These are phyloP conservation scores for Poronia punctata DNA, from an alignment of 495 filamentous ascomycete genomes.

Conservation along the genomic window DNA sequence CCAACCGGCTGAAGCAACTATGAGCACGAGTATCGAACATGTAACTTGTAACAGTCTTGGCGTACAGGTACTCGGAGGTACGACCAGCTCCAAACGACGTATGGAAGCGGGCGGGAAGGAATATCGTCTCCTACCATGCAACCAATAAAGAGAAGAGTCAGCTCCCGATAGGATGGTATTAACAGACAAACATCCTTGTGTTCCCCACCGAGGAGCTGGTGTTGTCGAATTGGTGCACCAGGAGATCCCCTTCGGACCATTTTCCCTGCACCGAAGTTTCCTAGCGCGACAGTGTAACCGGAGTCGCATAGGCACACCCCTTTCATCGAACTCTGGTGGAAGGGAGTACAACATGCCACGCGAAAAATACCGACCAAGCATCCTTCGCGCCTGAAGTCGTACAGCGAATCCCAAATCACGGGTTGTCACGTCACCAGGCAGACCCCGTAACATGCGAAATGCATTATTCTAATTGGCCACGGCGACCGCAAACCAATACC, in stretches of 20 bases:
- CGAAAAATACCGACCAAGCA: too few species aligned
- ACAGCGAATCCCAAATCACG: too few species aligned
- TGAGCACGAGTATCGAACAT: not conserved
- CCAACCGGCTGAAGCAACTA: not conserved
- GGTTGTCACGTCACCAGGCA: too few species aligned
- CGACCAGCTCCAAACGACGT: not conserved
- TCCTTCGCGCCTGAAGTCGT: too few species aligned
- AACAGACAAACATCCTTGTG: not conserved
- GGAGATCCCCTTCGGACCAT: conserved; percentile 1
- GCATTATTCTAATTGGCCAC: too few species aligned
- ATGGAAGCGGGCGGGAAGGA: not conserved
- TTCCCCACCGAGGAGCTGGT: not conserved
- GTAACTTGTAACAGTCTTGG: not conserved
- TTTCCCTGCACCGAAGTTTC: conserved; percentile 1
- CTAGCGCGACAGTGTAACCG: not conserved
- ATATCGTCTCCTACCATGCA: conserved; percentile 1
- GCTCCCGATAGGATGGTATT: conserved; percentile 1
- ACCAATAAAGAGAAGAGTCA: conserved; percentile 3
- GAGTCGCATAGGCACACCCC: conserved; percentile 3
- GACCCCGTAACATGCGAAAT: too few species aligned
- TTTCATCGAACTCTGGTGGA: not conserved
- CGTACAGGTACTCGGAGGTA: conserved; percentile 1
- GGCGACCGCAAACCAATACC: too few species aligned
- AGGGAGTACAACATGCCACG: not conserved
- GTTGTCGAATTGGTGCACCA: not conserved